These are phyloP conservation scores for Theobroma cacao DNA, from an alignment of 345 rosid species.

Conservation along the genomic window DNA sequence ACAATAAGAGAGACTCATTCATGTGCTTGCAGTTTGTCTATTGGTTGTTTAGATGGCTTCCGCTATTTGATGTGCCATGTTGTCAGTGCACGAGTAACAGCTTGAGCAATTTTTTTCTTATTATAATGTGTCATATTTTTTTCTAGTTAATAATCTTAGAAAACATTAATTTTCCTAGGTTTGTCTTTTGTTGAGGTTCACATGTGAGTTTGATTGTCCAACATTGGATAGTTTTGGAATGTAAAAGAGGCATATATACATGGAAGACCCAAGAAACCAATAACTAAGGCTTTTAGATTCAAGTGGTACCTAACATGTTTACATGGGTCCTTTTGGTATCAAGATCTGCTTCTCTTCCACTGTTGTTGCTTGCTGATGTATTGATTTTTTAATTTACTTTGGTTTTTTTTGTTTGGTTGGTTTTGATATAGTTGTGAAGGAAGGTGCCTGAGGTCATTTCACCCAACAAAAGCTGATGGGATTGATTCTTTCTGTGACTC, in stretches of 20 bases:
- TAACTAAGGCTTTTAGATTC: background rate
- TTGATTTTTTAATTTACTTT: background rate
- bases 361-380: background rate
- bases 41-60: background rate
- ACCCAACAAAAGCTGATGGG: constrained; percentile 50
- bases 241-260: background rate
- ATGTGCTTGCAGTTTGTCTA: background rate
- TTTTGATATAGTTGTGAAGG: constrained; percentile 57
- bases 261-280: background rate
- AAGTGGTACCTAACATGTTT: background rate
- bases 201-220: background rate
- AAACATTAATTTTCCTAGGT: background rate
- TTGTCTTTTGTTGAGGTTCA: background rate
- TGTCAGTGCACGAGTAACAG: background rate
- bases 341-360: background rate
- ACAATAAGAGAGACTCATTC: background rate
- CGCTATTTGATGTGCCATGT: background rate
- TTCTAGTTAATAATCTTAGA: background rate
- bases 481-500: constrained; percentile 36
- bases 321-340: background rate
- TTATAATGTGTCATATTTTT: background rate
- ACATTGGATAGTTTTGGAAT: background rate
- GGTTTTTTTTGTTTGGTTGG: constrained; percentile 8
- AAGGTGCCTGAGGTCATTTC: constrained; percentile 71
- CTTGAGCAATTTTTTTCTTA: background rate